Evolutionary conservation across 805 yeast genomes (phyloP), one percentile per base, ranked within the genome.

Genomic region (Wickerhamiella spandovensis): DNA sequence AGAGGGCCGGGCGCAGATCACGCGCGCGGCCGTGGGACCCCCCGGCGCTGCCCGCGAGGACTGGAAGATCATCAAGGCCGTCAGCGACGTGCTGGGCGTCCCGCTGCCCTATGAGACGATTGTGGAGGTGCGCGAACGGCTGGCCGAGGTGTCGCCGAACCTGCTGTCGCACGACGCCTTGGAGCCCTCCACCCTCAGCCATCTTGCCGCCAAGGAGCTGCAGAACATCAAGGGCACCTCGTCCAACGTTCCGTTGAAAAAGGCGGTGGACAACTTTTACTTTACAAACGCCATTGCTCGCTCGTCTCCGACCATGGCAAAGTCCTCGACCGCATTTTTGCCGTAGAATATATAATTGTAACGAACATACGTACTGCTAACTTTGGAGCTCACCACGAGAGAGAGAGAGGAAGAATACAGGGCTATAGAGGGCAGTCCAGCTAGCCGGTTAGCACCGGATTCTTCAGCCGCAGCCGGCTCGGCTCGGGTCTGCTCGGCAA

Each of bases 1-100:
- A 38, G 95, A 86, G 70, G 95, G 95, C 59, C 79, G 95, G 65
- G 79, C 86, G 12, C 95, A 85, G 72, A 67, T 74, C 51, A 82
- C 95, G 2, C 76, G 90, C 56, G 95, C 95, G 43, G 92, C 95
- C 42, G 80, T 85, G 25, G 84, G 81, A 54, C 82, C 92, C 7
- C 95, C 95, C 45, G 95, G 92, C 25, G 83, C 76, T 46, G 92
- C 95, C 44, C 81, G 95, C 66, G 95, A 85, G 67, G 95, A 86
- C 69, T 85, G 95, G 95, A 81, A 81, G 70, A 82, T 85, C 55
- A 66, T 86, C 58, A 78, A 89, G 68, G 95, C 95, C 2, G 73
- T 84, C 52, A 78, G 85, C 50, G 95, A 86, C 67, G 84, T 82
- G 64, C 68, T 86, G 56, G 81, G 79, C 48, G 76, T 74, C 38